Percentiles rank a stretch among this genome's conserved stretches.
These are phyloP conservation scores for Chlorociboria aeruginascens DNA, from an alignment of 495 filamentous ascomycete genomes.

Conservation along the genomic window DNA sequence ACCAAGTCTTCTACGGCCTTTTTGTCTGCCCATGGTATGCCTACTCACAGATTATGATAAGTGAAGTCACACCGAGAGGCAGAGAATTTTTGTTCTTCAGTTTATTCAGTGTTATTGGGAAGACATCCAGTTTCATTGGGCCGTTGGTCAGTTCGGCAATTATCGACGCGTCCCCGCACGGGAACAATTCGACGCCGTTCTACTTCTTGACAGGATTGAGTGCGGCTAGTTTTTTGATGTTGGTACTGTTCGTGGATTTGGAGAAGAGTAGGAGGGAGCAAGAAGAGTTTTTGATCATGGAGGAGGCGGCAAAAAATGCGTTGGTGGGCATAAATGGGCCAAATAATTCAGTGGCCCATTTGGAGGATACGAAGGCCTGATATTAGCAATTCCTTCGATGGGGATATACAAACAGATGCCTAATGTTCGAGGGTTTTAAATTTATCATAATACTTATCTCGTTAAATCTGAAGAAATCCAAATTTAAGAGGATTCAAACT, in stretches of 20 bases:
- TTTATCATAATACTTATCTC: too few relatives aligned
- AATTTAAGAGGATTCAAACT: background rate
- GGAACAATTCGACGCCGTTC: conserved; percentile 46
- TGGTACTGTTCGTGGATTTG: conserved; percentile 15
- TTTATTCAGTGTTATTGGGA: conserved; percentile 53
- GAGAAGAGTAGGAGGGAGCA: conserved; percentile 7
- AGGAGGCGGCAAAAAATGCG: background rate
- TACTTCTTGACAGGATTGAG: conserved; percentile 38
- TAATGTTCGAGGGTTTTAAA: too few relatives aligned
- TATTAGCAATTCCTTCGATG: too few relatives aligned
- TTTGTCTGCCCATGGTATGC: conserved; percentile 60
- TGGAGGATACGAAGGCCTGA: too few relatives aligned
- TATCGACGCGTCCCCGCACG: conserved; percentile 44
- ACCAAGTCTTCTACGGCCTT: conserved; percentile 52
- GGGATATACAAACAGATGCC: too few relatives aligned
- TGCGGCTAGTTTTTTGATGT: conserved; percentile 6
- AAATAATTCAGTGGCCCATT: background rate
- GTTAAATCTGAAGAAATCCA: too few relatives aligned
- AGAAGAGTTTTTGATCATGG: conserved; percentile 3
- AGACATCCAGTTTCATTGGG: conserved; percentile 52
- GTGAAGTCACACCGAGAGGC: conserved; percentile 50
- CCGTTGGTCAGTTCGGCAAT: conserved; percentile 53
- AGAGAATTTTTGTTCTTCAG: conserved; percentile 58
- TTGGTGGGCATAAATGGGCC: background rate
- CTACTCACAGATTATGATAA: conserved; percentile 57